Conservation (phyloP, 345 rosid species). For the Populus euphratica region DNA sequence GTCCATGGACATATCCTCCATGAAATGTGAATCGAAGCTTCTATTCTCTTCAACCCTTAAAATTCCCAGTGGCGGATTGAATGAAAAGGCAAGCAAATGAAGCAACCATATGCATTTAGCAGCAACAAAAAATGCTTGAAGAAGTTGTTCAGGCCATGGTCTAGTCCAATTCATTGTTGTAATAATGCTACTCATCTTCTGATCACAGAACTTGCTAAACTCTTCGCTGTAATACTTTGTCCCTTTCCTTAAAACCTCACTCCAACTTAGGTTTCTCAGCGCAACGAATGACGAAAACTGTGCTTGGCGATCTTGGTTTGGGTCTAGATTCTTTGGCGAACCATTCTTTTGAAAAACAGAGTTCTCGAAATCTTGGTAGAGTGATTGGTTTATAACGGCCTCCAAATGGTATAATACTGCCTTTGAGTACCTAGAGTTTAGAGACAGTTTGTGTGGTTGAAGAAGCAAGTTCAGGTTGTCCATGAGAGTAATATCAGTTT, state of each 20-base stretch:
- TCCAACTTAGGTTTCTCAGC: conserved; percentile 88
- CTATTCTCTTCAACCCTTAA: conserved; percentile 79
- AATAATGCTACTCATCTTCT: conserved; percentile 87
- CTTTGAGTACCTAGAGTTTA: conserved; percentile 61
- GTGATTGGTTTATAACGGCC: conserved; percentile 69
- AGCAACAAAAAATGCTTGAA: conserved; percentile 82
- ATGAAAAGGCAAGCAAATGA: conserved; percentile 92
- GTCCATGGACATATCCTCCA: conserved; percentile 83
- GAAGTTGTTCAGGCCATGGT: conserved; percentile 89
- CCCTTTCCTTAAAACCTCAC: conserved; percentile 82
- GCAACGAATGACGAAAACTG: conserved; percentile 75
- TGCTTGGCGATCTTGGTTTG: conserved; percentile 64
- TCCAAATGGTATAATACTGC: conserved; percentile 72
- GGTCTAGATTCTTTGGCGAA: conserved; percentile 66
- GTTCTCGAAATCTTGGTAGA: conserved; percentile 92
- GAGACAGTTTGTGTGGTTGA: conserved; percentile 58
- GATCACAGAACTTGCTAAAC: conserved; percentile 92
- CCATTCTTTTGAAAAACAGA: conserved; percentile 75
- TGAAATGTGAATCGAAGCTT: conserved; percentile 61
- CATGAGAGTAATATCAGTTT: conserved; percentile 49
- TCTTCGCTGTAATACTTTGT: conserved; percentile 92
- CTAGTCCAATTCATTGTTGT: conserved; percentile 73
- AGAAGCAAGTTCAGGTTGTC: conserved; percentile 62
- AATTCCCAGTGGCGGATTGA: conserved; percentile 64
- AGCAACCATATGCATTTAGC: conserved; percentile 93